Evolutionary conservation across 108 stramenopile species (phyloP).

Genomic region (Mediolabrus comicus): DNA sequence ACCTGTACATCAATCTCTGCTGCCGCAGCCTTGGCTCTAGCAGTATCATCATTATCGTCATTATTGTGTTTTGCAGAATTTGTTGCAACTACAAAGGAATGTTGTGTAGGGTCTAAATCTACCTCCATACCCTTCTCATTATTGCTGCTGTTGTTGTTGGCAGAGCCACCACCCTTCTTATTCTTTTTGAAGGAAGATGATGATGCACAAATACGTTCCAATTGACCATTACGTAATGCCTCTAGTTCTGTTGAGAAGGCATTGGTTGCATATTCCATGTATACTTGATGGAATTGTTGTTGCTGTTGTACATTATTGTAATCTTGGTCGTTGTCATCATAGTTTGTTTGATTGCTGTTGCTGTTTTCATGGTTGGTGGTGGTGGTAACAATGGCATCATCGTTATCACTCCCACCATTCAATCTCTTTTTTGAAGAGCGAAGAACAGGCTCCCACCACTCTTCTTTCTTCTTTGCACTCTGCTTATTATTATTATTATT

Average conservation of each 20-base stretch:
- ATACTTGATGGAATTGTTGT: conserved; percentile 19
- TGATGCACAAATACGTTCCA: conserved; percentile 2
- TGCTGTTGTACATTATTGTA: conserved; percentile 14
- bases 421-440: not conserved
- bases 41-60: not conserved
- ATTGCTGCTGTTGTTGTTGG: not conserved
- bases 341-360: not conserved
- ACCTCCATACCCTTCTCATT: not conserved
- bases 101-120: conserved; percentile 32
- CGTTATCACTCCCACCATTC: not conserved
- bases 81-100: conserved; percentile 24
- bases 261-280: conserved; percentile 40
- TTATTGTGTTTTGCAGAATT: not conserved
- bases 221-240: conserved; percentile 28
- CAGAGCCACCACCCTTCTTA: too few species aligned
- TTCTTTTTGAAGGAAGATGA: not conserved
- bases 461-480: not conserved
- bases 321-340: not conserved
- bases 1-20: conserved; percentile 35
- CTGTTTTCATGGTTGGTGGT: not conserved
- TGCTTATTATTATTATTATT: not conserved
- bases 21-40: not conserved
- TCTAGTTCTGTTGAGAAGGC: conserved; percentile 41
- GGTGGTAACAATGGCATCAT: not conserved
- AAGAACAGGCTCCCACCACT: conserved; percentile 1